Percentiles rank a stretch among this genome's conserved stretches.
Conservation (phyloP, 169 alveolate genomes). For the Eimeria brunetti region DNA sequence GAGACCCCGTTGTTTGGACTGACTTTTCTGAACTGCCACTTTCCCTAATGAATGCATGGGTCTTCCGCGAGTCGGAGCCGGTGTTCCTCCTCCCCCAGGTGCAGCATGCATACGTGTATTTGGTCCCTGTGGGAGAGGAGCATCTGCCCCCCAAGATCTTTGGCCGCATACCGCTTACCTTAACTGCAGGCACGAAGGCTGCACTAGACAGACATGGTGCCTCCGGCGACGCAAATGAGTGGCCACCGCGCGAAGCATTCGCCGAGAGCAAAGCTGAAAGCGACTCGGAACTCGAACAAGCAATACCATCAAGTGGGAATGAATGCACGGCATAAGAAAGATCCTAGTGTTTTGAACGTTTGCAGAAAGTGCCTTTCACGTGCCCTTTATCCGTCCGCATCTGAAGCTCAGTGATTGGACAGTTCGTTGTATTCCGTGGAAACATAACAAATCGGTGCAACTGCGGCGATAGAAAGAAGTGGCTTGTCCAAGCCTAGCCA, state of each 20-base stretch:
- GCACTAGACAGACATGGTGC: neutral
- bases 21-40: constrained; percentile 7
- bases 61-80: constrained; percentile 57
- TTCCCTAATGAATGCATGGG: constrained; percentile 67
- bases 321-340: neutral
- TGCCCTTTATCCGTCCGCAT: neutral
- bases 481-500: neutral
- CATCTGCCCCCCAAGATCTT: constrained; percentile 58
- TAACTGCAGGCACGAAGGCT: constrained; percentile 1
- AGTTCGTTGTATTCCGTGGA: neutral
- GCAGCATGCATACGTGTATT: constrained; percentile 63
- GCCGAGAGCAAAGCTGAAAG: constrained; percentile 6
- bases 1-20: neutral
- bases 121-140: constrained; percentile 67
- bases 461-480: neutral
- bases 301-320: neutral
- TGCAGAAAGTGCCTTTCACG: neutral
- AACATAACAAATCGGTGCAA: neutral
- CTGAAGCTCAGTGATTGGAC: neutral
- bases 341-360: neutral
- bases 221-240: constrained; percentile 10
- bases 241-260: constrained; percentile 72
- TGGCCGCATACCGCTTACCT: constrained; percentile 67
- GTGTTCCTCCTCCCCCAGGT: constrained; percentile 75
- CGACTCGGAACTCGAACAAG: constrained; percentile 8